Conservation (phyloP, 2,329 filamentous ascomycete species). For the Coniochaeta sp. region DNA sequence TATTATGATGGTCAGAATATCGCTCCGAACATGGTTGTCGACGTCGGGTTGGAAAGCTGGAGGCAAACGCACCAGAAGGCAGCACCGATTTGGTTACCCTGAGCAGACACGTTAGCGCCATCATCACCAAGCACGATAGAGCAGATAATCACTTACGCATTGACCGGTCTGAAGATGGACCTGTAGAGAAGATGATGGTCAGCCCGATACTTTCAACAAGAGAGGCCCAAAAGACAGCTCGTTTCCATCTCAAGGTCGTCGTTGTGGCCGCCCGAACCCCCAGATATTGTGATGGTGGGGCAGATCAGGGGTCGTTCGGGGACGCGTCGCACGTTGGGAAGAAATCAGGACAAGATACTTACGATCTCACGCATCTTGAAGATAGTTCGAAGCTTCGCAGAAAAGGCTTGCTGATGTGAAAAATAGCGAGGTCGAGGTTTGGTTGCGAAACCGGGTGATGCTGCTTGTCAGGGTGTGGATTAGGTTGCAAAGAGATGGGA, state of each 20-base stretch:
- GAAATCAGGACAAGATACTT: constrained; percentile 29
- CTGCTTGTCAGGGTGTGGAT: constrained; percentile 16
- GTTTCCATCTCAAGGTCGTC: neutral
- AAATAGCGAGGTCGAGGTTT: constrained; percentile 7
- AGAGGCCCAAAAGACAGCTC: neutral
- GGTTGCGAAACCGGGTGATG: constrained; percentile 5
- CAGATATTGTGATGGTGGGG: constrained; percentile 17
- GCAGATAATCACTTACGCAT: constrained; percentile 63
- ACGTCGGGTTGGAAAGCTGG: neutral
- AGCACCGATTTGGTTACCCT: constrained; percentile 99
- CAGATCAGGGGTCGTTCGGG: constrained; percentile 17
- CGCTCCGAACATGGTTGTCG: constrained; percentile 28
- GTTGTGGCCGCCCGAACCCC: constrained; percentile 6
- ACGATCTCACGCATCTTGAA: constrained; percentile 70
- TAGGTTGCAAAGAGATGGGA: constrained; percentile 10
- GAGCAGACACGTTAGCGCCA: constrained; percentile 29
- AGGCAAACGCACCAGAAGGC: constrained; percentile 77
- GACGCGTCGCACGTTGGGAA: constrained; percentile 16
- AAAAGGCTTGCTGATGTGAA: constrained; percentile 8
- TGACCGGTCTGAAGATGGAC: constrained; percentile 99
- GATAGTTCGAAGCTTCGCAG: constrained; percentile 18
- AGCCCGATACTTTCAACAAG: constrained; percentile 33
- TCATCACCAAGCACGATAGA: constrained; percentile 7
- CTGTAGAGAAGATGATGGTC: constrained; percentile 53
- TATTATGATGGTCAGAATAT: constrained; percentile 1